Conservation (phyloP, 208 protist genomes). For the Leptomonas pyrrhocoris region DNA sequence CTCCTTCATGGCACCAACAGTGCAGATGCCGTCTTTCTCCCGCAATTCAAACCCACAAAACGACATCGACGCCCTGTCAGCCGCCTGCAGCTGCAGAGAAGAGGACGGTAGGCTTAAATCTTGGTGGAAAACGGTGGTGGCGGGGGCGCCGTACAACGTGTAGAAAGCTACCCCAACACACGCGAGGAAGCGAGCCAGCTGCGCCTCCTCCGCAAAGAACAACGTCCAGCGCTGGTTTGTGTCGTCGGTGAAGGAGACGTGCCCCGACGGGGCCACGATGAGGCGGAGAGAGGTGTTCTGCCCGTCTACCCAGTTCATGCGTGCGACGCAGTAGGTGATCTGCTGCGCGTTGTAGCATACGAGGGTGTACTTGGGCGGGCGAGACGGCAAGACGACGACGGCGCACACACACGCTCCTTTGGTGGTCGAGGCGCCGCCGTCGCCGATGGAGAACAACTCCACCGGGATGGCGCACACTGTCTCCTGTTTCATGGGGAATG, state of each 20-base stretch:
- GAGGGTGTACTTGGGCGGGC: slow-evolving; percentile 70
- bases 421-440: slow-evolving; percentile 48
- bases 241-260: slow-evolving; percentile 78
- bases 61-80: slow-evolving; percentile 34
- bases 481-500: slow-evolving; percentile 57
- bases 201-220: slow-evolving; percentile 47
- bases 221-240: slow-evolving; percentile 53
- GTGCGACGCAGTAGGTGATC: slow-evolving; percentile 64
- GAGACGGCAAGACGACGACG: slow-evolving; percentile 52
- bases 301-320: slow-evolving; percentile 43
- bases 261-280: slow-evolving; percentile 48
- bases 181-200: slow-evolving; percentile 54
- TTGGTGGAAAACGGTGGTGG: slow-evolving; percentile 36
- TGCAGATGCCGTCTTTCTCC: slow-evolving; percentile 27
- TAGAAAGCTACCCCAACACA: slow-evolving; percentile 72
- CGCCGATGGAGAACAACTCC: slow-evolving; percentile 52
- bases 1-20: slow-evolving; percentile 20
- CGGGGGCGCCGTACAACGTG: slow-evolving; percentile 49
- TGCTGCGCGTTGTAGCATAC: slow-evolving; percentile 83
- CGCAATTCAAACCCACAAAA: slow-evolving; percentile 52
- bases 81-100: slow-evolving; percentile 40
- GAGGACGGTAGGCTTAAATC: slow-evolving; percentile 54
- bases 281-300: slow-evolving; percentile 55
- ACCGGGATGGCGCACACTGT: slow-evolving; percentile 62
- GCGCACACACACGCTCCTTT: slow-evolving; percentile 71